These are phyloP conservation scores for Perkinsus marinus DNA, from an alignment of 169 alveolate genomes.

Conservation along the genomic window DNA sequence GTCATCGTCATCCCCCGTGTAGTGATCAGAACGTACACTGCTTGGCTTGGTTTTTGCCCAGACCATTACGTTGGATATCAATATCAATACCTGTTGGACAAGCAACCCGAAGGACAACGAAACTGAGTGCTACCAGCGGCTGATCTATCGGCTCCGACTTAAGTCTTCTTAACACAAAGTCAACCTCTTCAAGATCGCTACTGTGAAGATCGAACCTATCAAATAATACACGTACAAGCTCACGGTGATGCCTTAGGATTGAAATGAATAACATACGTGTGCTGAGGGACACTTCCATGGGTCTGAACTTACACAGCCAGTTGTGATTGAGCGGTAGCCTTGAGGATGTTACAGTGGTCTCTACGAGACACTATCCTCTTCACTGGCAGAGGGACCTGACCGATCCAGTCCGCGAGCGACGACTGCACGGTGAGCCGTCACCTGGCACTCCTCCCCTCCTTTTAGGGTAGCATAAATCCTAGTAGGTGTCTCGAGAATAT, in stretches of 20 bases:
- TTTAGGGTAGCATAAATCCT: constrained; percentile 9
- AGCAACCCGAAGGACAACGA: background rate
- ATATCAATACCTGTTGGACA: constrained; percentile 36
- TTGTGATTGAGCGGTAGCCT: background rate
- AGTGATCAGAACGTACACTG: background rate
- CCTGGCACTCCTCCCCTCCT: background rate
- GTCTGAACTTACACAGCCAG: background rate
- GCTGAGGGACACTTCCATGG: too few relatives aligned
- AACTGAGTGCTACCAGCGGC: background rate
- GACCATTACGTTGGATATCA: constrained; percentile 61
- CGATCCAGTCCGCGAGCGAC: too few relatives aligned
- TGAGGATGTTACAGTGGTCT: background rate
- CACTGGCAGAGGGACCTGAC: background rate
- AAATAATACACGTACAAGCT: too few relatives aligned
- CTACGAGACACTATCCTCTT: background rate
- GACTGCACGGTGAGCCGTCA: background rate
- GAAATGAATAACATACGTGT: too few relatives aligned
- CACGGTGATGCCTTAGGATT: too few relatives aligned
- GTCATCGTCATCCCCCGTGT: background rate
- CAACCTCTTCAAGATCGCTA: constrained; percentile 53
- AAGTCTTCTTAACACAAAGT: constrained; percentile 27
- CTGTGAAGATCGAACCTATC: constrained; percentile 47
- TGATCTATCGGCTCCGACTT: constrained; percentile 1
- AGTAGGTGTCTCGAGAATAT: background rate
- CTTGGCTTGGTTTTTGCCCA: constrained; percentile 53